Conservation (phyloP, 306 rosid species). For the Parietaria judaica region DNA sequence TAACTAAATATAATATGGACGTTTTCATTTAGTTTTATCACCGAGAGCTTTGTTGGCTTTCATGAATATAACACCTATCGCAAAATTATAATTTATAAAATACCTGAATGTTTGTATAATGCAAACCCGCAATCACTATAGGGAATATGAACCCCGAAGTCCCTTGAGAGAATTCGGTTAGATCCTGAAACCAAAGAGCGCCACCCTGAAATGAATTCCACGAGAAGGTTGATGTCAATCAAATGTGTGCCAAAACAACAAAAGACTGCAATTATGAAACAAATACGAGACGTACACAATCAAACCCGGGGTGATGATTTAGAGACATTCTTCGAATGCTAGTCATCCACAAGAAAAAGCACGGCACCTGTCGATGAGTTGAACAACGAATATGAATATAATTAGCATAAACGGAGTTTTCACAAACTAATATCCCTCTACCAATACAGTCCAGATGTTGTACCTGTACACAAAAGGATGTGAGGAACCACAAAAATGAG, state of each 20-base stretch:
- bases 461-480: constrained; percentile 61
- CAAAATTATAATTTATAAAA: constrained; percentile 1
- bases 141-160: constrained; percentile 72
- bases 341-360: constrained; percentile 79
- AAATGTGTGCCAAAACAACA: not conserved
- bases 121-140: constrained; percentile 61
- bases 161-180: constrained; percentile 66
- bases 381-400: not conserved
- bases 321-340: constrained; percentile 82
- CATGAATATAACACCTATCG: not conserved
- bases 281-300: constrained; percentile 50
- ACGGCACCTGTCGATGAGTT: constrained; percentile 59
- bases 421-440: not conserved
- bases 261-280: not conserved
- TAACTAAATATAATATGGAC: too few species aligned
- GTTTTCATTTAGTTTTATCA: too few species aligned
- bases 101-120: constrained; percentile 69
- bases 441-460: not conserved
- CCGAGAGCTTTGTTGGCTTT: too few species aligned
- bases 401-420: not conserved
- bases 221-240: constrained; percentile 6
- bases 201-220: constrained; percentile 67
- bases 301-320: constrained; percentile 72
- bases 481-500: constrained; percentile 54
- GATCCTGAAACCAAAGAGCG: constrained; percentile 81